phyloP scores from a whole-genome alignment of 2,329 filamentous ascomycete genomes.

The Aspergillus bombycis region DNA sequence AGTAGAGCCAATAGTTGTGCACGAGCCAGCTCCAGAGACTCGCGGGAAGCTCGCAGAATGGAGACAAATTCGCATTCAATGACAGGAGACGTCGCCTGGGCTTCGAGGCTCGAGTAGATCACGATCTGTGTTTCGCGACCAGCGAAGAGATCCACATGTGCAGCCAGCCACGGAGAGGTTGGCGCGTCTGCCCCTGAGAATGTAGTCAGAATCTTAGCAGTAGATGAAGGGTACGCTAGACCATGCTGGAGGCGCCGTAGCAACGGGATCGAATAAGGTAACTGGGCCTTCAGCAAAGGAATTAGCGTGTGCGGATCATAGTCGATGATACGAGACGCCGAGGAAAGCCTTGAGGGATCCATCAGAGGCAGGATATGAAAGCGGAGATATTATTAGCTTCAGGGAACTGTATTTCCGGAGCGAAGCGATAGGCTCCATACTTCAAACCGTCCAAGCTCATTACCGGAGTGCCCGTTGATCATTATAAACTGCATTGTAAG shows the following conservation, averaged over 20 bases:
- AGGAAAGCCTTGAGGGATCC: constrained; percentile 12
- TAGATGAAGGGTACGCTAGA: constrained; percentile 33
- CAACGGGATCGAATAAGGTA: constrained; percentile 43
- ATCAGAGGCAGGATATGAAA: constrained; percentile 16
- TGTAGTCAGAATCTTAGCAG: constrained; percentile 38
- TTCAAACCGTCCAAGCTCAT: neutral
- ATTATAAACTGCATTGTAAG: neutral
- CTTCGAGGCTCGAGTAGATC: constrained; percentile 47
- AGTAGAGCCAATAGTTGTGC: constrained; percentile 35
- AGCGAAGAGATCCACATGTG: constrained; percentile 43
- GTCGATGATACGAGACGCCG: constrained; percentile 11
- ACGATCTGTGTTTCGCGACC: constrained; percentile 46
- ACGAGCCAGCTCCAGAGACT: constrained; percentile 21
- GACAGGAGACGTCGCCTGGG: constrained; percentile 6
- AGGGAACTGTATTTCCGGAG: neutral
- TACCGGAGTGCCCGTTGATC: neutral
- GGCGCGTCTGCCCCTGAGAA: constrained; percentile 25
- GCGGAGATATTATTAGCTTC: constrained; percentile 5
- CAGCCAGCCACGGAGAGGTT: constrained; percentile 42
- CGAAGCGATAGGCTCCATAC: neutral
- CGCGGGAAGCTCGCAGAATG: constrained; percentile 15
- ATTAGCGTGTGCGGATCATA: constrained; percentile 25
- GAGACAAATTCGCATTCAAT: constrained; percentile 11
- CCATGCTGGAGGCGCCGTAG: constrained; percentile 45
- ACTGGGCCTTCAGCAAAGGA: constrained; percentile 34